These are phyloP conservation scores for Coemansia sp. DNA, from an alignment of 192 early-diverging fungal genomes.

Conservation along the genomic window DNA sequence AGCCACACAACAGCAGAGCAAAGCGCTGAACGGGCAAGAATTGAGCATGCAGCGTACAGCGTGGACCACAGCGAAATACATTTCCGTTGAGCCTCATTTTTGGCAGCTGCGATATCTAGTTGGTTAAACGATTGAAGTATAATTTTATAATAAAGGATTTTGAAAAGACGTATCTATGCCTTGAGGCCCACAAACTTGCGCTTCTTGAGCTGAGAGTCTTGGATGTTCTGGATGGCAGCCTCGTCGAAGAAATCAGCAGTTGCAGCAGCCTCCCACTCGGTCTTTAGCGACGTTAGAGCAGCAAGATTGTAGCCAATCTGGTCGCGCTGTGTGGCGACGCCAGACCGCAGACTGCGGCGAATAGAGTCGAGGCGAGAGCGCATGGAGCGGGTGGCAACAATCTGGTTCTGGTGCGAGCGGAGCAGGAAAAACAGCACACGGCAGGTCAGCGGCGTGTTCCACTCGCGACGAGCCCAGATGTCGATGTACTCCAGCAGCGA, in stretches of 20 bases:
- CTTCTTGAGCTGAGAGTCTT: conserved; percentile 62
- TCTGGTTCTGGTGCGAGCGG: conserved; percentile 86
- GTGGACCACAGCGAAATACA: conserved; percentile 52
- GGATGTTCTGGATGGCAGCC: conserved; percentile 54
- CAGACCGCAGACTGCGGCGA: conserved; percentile 60
- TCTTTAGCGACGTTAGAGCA: conserved; percentile 70
- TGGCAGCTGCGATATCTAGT: neutral
- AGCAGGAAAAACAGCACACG: conserved; percentile 85
- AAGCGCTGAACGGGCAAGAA: conserved; percentile 34
- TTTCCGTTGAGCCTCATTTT: conserved; percentile 23
- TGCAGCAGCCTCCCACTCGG: conserved; percentile 74
- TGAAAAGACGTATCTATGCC: conserved; percentile 9
- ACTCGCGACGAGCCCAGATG: conserved; percentile 79
- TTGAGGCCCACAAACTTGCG: conserved; percentile 66
- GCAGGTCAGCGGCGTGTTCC: conserved; percentile 77
- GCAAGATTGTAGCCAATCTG: conserved; percentile 88
- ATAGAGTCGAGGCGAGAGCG: conserved; percentile 73
- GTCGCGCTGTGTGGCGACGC: conserved; percentile 74
- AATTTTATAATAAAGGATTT: neutral
- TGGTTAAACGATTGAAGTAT: neutral
- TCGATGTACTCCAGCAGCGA: conserved; percentile 77
- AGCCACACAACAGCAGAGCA: conserved; percentile 15
- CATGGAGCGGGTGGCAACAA: conserved; percentile 79
- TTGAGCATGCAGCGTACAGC: conserved; percentile 43
- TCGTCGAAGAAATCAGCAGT: conserved; percentile 76